Conservation (phyloP, 805 yeast genomes). For the Suhomyces sp. region DNA sequence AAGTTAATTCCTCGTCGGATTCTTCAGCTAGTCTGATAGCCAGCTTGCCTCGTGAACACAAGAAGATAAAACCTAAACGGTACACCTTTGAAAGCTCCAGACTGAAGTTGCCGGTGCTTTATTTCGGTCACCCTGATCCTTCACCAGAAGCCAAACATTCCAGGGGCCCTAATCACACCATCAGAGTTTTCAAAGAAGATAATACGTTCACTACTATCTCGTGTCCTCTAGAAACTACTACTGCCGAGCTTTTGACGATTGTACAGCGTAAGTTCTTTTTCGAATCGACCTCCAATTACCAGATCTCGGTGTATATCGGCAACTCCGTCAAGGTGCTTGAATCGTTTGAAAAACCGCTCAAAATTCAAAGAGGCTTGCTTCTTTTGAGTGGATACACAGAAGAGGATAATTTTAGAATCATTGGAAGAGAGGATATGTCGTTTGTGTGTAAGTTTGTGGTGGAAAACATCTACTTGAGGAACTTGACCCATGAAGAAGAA, state of each 20-base stretch:
- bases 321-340: slow-evolving; percentile 71
- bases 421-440: slow-evolving; percentile 82
- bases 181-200: slow-evolving; percentile 79
- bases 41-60: neutral
- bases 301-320: slow-evolving; percentile 72
- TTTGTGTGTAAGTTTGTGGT: slow-evolving; percentile 78
- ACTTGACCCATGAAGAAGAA: slow-evolving; percentile 66
- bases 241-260: slow-evolving; percentile 65
- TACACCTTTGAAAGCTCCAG: slow-evolving; percentile 1
- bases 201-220: slow-evolving; percentile 83
- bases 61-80: neutral
- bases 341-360: slow-evolving; percentile 70
- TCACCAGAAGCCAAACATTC: slow-evolving; percentile 8
- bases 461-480: slow-evolving; percentile 59
- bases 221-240: slow-evolving; percentile 74
- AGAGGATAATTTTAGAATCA: slow-evolving; percentile 69
- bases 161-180: slow-evolving; percentile 41
- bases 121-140: slow-evolving; percentile 15
- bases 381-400: slow-evolving; percentile 75
- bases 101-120: slow-evolving; percentile 29
- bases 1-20: slow-evolving; percentile 4
- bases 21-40: slow-evolving; percentile 3
- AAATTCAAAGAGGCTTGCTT: slow-evolving; percentile 70
- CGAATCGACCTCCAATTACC: slow-evolving; percentile 67
- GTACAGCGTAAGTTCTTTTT: slow-evolving; percentile 77